Percentiles rank a stretch among this genome's conserved stretches.
These are phyloP conservation scores for Echinosphaeria canescens DNA, from an alignment of 2,329 filamentous ascomycete species.

Conservation along the genomic window DNA sequence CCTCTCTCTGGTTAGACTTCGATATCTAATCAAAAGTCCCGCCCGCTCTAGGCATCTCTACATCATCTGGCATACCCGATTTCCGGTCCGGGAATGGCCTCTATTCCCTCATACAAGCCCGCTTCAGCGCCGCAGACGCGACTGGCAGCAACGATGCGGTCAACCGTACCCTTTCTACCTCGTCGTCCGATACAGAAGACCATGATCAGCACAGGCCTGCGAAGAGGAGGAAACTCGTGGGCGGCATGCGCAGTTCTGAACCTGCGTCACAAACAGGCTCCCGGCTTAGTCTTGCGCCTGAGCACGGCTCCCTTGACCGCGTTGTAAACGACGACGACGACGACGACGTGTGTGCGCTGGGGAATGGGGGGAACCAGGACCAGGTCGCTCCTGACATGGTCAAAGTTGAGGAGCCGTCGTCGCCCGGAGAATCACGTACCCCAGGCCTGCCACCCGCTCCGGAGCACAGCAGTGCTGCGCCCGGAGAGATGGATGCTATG, in stretches of 20 bases:
- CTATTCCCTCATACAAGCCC: constrained; percentile 49
- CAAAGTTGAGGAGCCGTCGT: too few relatives aligned
- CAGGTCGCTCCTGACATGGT: too few relatives aligned
- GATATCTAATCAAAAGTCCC: constrained; percentile 59
- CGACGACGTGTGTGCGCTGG: too few relatives aligned
- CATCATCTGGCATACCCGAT: constrained; percentile 18
- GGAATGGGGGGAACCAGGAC: too few relatives aligned
- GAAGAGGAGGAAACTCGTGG: constrained; percentile 14
- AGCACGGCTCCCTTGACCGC: too few relatives aligned
- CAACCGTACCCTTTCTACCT: too few relatives aligned
- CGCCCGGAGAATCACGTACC: too few relatives aligned
- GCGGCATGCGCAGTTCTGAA: constrained; percentile 2
- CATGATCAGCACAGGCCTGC: constrained; percentile 3
- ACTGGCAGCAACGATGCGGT: constrained; percentile 6
- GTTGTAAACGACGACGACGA: too few relatives aligned
- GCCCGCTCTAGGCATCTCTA: neutral
- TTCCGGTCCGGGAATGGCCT: constrained; percentile 53
- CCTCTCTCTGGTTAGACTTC: too few relatives aligned
- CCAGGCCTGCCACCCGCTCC: too few relatives aligned
- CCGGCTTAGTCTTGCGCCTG: neutral
- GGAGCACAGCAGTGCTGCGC: too few relatives aligned
- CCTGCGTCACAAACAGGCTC: constrained; percentile 8
- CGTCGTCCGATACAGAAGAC: neutral
- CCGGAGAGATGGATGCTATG: too few relatives aligned
- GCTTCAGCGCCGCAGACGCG: constrained; percentile 31